Conservation (phyloP, 179 eudicot species). For the Vitellaria paradoxa region DNA sequence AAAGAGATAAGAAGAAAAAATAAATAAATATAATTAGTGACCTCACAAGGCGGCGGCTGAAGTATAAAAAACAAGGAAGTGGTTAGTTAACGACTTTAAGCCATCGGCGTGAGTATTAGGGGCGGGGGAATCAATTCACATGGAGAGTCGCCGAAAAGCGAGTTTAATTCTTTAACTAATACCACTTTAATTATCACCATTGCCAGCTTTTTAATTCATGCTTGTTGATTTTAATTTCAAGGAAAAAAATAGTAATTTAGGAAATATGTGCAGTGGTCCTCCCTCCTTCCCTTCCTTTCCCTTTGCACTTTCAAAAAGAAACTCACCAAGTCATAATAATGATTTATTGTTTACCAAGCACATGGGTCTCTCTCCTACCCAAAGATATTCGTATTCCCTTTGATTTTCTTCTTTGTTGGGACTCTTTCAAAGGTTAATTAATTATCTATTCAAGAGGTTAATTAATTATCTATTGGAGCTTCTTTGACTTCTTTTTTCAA, state of each 20-base stretch:
- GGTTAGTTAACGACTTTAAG: not conserved
- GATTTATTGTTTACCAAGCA: not conserved
- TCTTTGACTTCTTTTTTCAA: not conserved
- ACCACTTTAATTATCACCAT: slow-evolving; percentile 3
- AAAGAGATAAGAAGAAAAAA: no score
- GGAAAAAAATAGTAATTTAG: not conserved
- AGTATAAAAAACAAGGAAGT: no score
- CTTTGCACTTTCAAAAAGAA: not conserved
- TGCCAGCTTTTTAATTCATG: not conserved
- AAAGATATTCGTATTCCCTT: not conserved
- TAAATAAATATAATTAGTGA: no score
- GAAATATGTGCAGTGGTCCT: not conserved
- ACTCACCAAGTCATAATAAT: not conserved
- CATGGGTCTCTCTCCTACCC: not conserved
- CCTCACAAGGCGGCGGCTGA: no score
- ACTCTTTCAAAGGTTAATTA: slow-evolving; percentile 44
- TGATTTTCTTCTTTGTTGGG: slow-evolving; percentile 24
- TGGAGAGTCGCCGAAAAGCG: not conserved
- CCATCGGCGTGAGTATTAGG: not conserved
- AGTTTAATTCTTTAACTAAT: not conserved
- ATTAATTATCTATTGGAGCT: not conserved
- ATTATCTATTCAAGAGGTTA: slow-evolving; percentile 19
- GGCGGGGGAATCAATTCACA: not conserved
- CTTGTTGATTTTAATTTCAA: not conserved
- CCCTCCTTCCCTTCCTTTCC: not conserved